Evolutionary conservation across 202 grass and related monocot species (phyloP), one percentile per base, ranked within the genome.

Genomic region (Zizania palustris): DNA sequence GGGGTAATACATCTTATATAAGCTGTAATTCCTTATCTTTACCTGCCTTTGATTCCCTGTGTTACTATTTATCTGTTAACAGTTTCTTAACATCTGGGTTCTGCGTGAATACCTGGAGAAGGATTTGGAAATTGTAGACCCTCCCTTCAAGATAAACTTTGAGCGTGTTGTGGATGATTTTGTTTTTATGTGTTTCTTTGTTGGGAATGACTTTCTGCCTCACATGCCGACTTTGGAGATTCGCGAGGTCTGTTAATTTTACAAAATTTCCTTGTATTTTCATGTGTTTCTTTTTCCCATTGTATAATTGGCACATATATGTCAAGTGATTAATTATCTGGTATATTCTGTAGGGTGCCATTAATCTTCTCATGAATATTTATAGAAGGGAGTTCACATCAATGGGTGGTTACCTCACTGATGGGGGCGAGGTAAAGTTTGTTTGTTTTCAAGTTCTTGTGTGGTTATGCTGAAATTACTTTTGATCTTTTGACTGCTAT

Each of bases 201-300:
- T 99, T 88, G 96, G 92, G 34, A 99, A 99, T 81, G 96, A 99
- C 75, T 99, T 99, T 71, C 87, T 93, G 9, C 96, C 96, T 64
- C 96, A 99, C 84, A 99, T 99, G 92, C 92, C 96, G 1, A 99
- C 96, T 68, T 85, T 98, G 80, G 96, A 98, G 68, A 98, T 98
- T 85, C 92, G 96, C 0, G 96, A 99, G 96, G 96, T 99, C 82
- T 82, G 71, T 90, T 74, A n/a, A 62, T 88, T 16, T 74, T 49
- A 51, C 51, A 39, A 3, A 14, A 35, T 22, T 59, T 2, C 34
- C 4, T 76, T 62, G 35, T 62, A 71, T 71, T 61, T 42, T 61
- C 51, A 7, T 67, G 38, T n/a, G 13, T 15, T 82, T 57, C 41
- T 8, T 65, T 75, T 78, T 80, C n/a, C 80, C 69, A 20, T 77